Conservation (phyloP, 2,329 filamentous ascomycete genomes). For the Clonostachys chloroleuca region DNA sequence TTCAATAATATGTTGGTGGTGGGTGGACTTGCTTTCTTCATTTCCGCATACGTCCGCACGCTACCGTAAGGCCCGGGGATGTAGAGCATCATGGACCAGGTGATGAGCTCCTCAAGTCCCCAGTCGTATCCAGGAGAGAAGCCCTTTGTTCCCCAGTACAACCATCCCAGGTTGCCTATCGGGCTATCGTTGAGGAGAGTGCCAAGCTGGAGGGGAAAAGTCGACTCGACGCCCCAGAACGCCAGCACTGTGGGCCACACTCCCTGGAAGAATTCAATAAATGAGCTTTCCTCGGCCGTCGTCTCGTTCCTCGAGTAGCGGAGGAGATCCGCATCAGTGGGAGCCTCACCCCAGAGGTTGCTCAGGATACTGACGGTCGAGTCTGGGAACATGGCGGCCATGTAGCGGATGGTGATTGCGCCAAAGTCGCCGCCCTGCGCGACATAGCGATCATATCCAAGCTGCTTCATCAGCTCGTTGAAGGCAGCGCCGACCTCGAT, state of each 20-base stretch:
- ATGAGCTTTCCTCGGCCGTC: slow-evolving; percentile 1
- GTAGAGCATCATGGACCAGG: slow-evolving; percentile 4
- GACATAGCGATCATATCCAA: slow-evolving; percentile 9
- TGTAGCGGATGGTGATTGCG: slow-evolving; percentile 1
- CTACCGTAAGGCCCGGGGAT: slow-evolving; percentile 3
- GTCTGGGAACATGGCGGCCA: not conserved
- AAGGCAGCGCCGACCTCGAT: slow-evolving; percentile 6
- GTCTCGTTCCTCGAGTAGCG: not conserved
- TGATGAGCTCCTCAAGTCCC: slow-evolving; percentile 2
- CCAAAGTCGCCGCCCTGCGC: slow-evolving; percentile 3
- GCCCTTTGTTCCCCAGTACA: slow-evolving; percentile 1
- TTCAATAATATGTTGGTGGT: no score
- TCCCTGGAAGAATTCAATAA: not conserved
- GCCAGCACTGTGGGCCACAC: not conserved
- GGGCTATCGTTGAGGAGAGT: slow-evolving; percentile 1
- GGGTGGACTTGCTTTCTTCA: no score
- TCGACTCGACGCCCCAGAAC: slow-evolving; percentile 1
- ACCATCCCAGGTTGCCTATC: slow-evolving; percentile 1
- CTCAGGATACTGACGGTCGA: not conserved
- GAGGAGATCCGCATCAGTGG: not conserved
- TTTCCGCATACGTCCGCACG: slow-evolving; percentile 2
- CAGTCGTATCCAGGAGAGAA: slow-evolving; percentile 1
- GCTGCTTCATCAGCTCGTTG: slow-evolving; percentile 8
- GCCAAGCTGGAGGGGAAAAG: slow-evolving; percentile 1
- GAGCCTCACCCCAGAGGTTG: slow-evolving; percentile 2